Conservation (phyloP, 257 asterid species). For the Handroanthus guayacan region DNA sequence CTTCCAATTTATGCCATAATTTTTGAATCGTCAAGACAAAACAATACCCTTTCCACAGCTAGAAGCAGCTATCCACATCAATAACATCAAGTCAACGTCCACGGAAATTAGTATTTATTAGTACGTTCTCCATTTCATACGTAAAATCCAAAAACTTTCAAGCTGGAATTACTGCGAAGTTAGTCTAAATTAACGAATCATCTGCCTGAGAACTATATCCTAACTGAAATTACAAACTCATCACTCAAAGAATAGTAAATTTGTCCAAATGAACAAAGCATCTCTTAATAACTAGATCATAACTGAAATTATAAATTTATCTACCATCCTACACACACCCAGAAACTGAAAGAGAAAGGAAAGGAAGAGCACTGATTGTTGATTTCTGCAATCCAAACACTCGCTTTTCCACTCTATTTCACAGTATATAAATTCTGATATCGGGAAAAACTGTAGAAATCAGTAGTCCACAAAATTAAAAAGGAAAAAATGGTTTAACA, state of each 20-base stretch:
- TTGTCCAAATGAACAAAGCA: too few species aligned
- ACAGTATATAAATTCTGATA: too few species aligned
- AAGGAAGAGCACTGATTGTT: not conserved
- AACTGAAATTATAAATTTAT: too few species aligned
- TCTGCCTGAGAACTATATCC: not conserved
- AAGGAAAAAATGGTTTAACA: not conserved
- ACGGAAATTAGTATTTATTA: not conserved
- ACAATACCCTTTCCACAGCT: not conserved
- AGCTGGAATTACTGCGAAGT: not conserved
- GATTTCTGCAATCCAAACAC: not conserved
- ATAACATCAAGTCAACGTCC: slow-evolving; percentile 16
- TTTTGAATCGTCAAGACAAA: not conserved
- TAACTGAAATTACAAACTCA: not conserved
- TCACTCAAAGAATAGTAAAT: too few species aligned
- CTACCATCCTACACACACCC: not conserved
- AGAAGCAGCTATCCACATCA: slow-evolving; percentile 32
- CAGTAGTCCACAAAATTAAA: not conserved
- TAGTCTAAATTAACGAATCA: not conserved
- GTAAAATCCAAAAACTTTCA: not conserved
- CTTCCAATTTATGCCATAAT: not conserved
- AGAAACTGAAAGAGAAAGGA: not conserved
- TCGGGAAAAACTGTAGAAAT: not conserved
- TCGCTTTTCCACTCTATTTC: not conserved
- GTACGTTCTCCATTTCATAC: not conserved
- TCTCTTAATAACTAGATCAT: too few species aligned